Evolutionary conservation across 1,284 basidiomycete genomes (phyloP).

Genomic region (Ceratobasidium theobromae): DNA sequence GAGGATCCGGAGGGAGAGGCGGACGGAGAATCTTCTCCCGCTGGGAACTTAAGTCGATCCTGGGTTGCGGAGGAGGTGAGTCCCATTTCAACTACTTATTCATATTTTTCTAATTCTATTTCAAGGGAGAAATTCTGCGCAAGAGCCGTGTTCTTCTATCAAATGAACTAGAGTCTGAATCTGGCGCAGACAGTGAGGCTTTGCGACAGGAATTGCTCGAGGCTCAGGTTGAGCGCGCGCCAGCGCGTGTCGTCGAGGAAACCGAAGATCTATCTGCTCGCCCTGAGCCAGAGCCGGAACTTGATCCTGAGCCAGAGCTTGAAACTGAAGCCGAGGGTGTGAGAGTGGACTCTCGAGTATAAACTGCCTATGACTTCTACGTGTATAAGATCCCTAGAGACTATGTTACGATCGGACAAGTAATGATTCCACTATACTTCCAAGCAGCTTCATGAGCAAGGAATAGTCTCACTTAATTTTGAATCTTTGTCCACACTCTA

Average conservation of each 20-base stretch:
- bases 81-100: background rate
- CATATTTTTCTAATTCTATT: background rate
- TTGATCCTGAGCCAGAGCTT: background rate
- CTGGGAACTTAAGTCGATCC: conserved; percentile 24
- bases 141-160: conserved; percentile 25
- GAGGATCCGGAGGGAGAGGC: background rate
- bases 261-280: background rate
- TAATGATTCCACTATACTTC: no score
- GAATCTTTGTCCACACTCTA: no score
- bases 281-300: background rate
- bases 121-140: conserved; percentile 25
- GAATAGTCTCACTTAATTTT: no score
- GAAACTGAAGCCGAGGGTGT: background rate
- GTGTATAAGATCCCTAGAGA: background rate
- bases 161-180: conserved; percentile 26
- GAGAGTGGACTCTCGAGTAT: background rate
- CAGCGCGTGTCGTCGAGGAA: conserved; percentile 19
- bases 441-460: no score
- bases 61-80: conserved; percentile 30
- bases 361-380: no score
- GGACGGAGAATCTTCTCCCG: conserved; percentile 13
- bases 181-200: conserved; percentile 22
- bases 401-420: background rate
- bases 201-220: conserved; percentile 30
- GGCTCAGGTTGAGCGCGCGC: conserved; percentile 29